Evolutionary conservation across 371 early-diverging fungal species (phyloP).

Genomic region (Rhizopus delemar): DNA sequence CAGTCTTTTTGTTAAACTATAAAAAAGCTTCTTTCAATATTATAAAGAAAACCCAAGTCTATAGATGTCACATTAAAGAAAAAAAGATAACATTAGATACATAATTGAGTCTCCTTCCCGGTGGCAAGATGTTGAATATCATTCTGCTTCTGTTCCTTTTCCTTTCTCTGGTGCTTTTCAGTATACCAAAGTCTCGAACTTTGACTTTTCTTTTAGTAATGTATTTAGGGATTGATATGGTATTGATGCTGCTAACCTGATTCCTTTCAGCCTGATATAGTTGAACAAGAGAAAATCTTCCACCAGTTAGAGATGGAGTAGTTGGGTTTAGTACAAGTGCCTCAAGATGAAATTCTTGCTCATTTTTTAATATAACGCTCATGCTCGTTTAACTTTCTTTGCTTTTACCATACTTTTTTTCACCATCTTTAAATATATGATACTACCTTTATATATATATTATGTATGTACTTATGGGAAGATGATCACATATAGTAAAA

Average conservation of each 20-base stretch:
- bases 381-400: slow-evolving; percentile 5
- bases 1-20: slow-evolving; percentile 6
- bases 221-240: slow-evolving; percentile 11
- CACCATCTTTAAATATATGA: slow-evolving; percentile 6
- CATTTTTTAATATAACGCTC: slow-evolving; percentile 18
- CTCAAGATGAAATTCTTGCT: slow-evolving; percentile 20
- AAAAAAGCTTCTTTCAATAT: slow-evolving; percentile 15
- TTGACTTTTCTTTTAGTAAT: slow-evolving; percentile 8
- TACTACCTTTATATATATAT: slow-evolving; percentile 9
- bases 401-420: slow-evolving; percentile 4
- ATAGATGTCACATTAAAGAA: slow-evolving; percentile 16
- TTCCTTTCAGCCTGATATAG: slow-evolving; percentile 16
- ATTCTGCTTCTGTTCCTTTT: slow-evolving; percentile 11
- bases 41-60: slow-evolving; percentile 11
- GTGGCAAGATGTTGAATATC: slow-evolving; percentile 20
- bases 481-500: no score
- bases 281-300: slow-evolving; percentile 17
- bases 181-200: slow-evolving; percentile 17
- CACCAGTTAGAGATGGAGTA: slow-evolving; percentile 15
- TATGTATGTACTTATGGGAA: no score
- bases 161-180: slow-evolving; percentile 20
- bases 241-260: slow-evolving; percentile 7
- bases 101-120: slow-evolving; percentile 10
- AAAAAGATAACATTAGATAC: slow-evolving; percentile 19
- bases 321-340: slow-evolving; percentile 14